Evolutionary conservation across 805 yeast genomes (phyloP).

Genomic region (Wickerhamomyces xylosicus): DNA sequence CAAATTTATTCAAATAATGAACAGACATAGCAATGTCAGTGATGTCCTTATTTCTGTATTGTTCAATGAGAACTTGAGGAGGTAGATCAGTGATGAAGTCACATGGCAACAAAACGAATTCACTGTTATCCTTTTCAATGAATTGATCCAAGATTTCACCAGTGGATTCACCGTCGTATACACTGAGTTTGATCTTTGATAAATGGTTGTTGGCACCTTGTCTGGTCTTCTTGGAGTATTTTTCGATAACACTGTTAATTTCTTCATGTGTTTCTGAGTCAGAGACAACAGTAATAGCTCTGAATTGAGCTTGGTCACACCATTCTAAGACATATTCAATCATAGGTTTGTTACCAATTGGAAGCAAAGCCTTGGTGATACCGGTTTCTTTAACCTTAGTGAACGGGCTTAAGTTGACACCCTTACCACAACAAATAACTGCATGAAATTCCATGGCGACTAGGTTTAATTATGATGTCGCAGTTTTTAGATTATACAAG

Average conservation of each 20-base stretch:
- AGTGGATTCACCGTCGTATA: constrained; percentile 39
- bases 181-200: constrained; percentile 30
- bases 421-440: constrained; percentile 80
- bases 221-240: constrained; percentile 26
- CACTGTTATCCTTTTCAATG: constrained; percentile 29
- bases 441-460: constrained; percentile 88
- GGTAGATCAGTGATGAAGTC: constrained; percentile 90
- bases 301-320: constrained; percentile 84
- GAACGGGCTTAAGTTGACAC: constrained; percentile 63
- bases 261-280: constrained; percentile 35
- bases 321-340: constrained; percentile 80
- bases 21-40: constrained; percentile 64
- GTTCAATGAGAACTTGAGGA: constrained; percentile 79
- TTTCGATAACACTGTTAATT: constrained; percentile 37
- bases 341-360: constrained; percentile 86
- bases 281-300: constrained; percentile 53
- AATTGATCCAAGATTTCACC: constrained; percentile 53
- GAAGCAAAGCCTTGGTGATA: constrained; percentile 74
- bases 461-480: no score
- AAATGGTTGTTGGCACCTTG: constrained; percentile 24
- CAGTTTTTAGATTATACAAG: no score
- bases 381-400: constrained; percentile 54
- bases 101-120: constrained; percentile 83
- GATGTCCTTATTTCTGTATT: constrained; percentile 62
- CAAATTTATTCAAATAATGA: constrained; percentile 66